Evolutionary conservation across 2,329 filamentous ascomycete genomes (phyloP), one percentile per base, ranked within the genome.

Genomic region (Pseudocercospora fuligena): DNA sequence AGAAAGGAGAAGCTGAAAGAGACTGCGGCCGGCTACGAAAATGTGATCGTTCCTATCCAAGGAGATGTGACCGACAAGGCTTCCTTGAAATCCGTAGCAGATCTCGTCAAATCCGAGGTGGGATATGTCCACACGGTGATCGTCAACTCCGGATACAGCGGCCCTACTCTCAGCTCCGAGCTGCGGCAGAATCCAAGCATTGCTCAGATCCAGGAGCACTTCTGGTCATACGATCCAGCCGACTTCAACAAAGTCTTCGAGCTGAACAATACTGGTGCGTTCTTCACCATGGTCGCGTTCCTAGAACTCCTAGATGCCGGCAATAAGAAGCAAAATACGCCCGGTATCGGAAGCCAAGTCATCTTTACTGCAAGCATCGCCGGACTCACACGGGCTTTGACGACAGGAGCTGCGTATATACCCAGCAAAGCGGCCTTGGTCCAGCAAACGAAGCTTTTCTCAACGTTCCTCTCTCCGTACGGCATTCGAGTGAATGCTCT

Each of bases 401-500:
- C 23, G 46, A 68, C 54, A 43, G 54, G 40, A 8, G 62, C 60
- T 66, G 73, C 53, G 11, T 84, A 84, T 71, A 81, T 79, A 33
- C 80, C 80, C 1, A 77, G 74, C n/a, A 84, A 84, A 67, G 75
- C 80, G 0, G 82, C 75, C 0, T 79, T 81, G 8, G 74, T 77
- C 16, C 79, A 82, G 62, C 47, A 83, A 19, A 78, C 78, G 67
- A 83, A 84, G 73, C 80, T 80, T 59, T 72, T 84, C 68, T 74
- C 76, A 0, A 76, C 77, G 1, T 74, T 81, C 43, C 70, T 84
- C 21, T 75, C 79, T 2, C 79, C 79, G 54, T 82, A 80, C 74
- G 80, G 79, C 0, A 78, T 84, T 5, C 69, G 82, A 31, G 82
- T 80, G 14, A 84, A 84, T 71, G 75, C 83, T 14, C 74, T 84